Conservation (phyloP, 2,329 filamentous ascomycete genomes). For the Neopestalotiopsis sp. region DNA sequence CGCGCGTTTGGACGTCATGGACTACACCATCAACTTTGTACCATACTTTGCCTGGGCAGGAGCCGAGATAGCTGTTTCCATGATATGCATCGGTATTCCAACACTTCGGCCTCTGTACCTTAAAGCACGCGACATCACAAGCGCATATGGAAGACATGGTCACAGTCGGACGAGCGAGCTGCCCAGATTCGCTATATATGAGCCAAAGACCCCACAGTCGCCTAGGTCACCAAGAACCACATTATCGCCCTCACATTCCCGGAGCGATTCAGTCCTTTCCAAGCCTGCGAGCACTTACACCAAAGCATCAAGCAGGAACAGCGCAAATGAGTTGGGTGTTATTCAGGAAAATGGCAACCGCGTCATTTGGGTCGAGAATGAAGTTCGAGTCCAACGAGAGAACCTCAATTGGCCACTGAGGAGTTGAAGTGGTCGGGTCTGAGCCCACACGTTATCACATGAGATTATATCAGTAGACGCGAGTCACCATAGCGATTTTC, state of each 20-base stretch:
- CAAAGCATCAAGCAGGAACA: slow-evolving; percentile 29
- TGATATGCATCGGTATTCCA: slow-evolving; percentile 34
- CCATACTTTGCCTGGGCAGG: slow-evolving; percentile 36
- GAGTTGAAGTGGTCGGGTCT: slow-evolving; percentile 17
- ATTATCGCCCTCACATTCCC: slow-evolving; percentile 23
- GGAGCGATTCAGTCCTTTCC: slow-evolving; percentile 20
- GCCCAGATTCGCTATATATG: slow-evolving; percentile 34
- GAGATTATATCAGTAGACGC: slow-evolving; percentile 12
- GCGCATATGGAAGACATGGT: slow-evolving; percentile 21
- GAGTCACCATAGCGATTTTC: slow-evolving; percentile 16
- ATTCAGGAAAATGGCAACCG: slow-evolving; percentile 20
- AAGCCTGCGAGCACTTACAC: slow-evolving; percentile 29
- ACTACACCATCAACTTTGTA: slow-evolving; percentile 36
- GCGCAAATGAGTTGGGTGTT: slow-evolving; percentile 29
- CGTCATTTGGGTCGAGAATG: slow-evolving; percentile 37
- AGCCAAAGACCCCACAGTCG: slow-evolving; percentile 21
- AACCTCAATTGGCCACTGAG: slow-evolving; percentile 33
- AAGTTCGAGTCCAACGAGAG: slow-evolving; percentile 30
- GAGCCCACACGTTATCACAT: not conserved
- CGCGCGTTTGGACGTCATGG: slow-evolving; percentile 29
- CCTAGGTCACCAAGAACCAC: slow-evolving; percentile 24
- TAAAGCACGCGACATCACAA: slow-evolving; percentile 28
- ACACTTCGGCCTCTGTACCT: slow-evolving; percentile 33
- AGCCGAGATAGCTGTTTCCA: slow-evolving; percentile 34
- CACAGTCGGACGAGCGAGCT: slow-evolving; percentile 26